Conservation (phyloP, 78 protist genomes). For the Dictyostelium brefeldianum region DNA sequence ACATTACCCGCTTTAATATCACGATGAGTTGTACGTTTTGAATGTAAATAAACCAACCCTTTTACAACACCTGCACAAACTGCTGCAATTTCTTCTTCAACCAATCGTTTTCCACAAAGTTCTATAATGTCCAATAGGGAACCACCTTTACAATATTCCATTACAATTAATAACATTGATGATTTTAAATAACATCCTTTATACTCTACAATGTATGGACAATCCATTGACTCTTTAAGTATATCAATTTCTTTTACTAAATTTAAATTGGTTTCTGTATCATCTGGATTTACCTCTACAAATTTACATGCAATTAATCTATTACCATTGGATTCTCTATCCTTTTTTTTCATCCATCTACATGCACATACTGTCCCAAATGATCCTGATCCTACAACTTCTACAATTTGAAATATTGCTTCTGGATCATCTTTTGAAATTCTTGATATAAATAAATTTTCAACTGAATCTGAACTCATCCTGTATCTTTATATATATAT, state of each 20-base stretch:
- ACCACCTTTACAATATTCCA: constrained; percentile 83
- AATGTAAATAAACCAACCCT: constrained; percentile 74
- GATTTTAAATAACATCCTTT: constrained; percentile 77
- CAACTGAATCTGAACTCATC: constrained; percentile 33
- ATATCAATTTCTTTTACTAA: constrained; percentile 79
- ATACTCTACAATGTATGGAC: constrained; percentile 83
- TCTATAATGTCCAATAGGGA: constrained; percentile 57
- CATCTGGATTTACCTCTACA: constrained; percentile 63
- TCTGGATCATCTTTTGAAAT: constrained; percentile 80
- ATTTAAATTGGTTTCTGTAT: constrained; percentile 53
- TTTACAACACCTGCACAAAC: constrained; percentile 84
- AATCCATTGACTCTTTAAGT: constrained; percentile 60
- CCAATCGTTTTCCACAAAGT: constrained; percentile 40
- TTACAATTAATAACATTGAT: constrained; percentile 63
- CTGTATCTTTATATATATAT: too few species aligned
- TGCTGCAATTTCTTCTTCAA: constrained; percentile 79
- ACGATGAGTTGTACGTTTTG: constrained; percentile 71
- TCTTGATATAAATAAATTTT: constrained; percentile 54
- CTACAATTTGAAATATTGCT: constrained; percentile 73
- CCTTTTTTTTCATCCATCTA: constrained; percentile 76
- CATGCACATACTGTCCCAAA: constrained; percentile 84
- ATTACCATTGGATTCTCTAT: constrained; percentile 58
- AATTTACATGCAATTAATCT: constrained; percentile 72
- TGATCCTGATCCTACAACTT: constrained; percentile 68
- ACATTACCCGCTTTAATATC: constrained; percentile 82